Conservation (phyloP, 192 early-diverging fungal species). For the Rhizophagus clarus region DNA sequence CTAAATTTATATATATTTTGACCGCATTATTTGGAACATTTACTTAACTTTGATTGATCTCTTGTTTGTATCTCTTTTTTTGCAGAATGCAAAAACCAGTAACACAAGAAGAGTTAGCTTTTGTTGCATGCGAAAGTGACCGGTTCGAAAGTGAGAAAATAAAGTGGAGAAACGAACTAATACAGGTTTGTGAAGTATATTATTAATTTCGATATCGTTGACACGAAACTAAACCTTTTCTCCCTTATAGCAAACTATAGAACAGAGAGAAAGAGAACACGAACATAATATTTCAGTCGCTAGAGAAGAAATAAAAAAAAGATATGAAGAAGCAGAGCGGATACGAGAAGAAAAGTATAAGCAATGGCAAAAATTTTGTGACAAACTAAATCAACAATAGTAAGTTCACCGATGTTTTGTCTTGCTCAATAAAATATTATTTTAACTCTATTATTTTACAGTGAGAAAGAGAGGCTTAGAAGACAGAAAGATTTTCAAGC, state of each 20-base stretch:
- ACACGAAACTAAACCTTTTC: background rate
- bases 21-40: no score
- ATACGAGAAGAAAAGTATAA: background rate
- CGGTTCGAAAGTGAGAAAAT: background rate
- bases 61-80: background rate
- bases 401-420: background rate
- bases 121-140: background rate
- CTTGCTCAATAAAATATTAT: background rate
- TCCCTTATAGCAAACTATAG: background rate
- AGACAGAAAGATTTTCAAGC: background rate
- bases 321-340: background rate
- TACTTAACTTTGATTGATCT: no score
- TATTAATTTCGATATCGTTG: background rate
- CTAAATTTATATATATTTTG: background rate
- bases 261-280: background rate
- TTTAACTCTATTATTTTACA: background rate
- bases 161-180: background rate
- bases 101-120: background rate
- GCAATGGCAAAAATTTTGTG: background rate
- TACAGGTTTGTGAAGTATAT: background rate
- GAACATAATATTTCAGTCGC: background rate
- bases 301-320: background rate
- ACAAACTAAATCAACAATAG: background rate
- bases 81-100: background rate
- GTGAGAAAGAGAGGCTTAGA: conserved; percentile 3